These are phyloP conservation scores for Rusavskia elegans DNA, from an alignment of 495 filamentous ascomycete genomes.

Conservation along the genomic window DNA sequence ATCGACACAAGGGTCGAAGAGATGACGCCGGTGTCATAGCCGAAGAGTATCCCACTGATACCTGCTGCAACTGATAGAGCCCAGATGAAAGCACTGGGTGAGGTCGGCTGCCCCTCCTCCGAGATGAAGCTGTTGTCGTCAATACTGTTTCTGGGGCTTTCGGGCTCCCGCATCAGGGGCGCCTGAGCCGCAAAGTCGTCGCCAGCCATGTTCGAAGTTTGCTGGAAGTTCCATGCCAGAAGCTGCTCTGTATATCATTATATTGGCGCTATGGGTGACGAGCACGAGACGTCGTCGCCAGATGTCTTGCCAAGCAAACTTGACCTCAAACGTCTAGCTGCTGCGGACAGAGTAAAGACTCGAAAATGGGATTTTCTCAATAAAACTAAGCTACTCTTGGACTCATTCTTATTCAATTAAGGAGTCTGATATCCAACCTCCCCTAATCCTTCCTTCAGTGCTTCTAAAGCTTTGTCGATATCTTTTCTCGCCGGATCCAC, in stretches of 20 bases:
- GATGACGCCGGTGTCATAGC: conserved; percentile 83
- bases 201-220: conserved; percentile 3
- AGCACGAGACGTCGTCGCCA: not conserved
- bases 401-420: not conserved
- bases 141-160: not conserved
- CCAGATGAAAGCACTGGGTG: conserved; percentile 42
- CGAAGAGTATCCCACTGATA: conserved; percentile 75
- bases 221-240: not conserved
- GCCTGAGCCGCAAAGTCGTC: conserved; percentile 5
- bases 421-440: not conserved
- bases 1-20: conserved; percentile 76
- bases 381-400: no score
- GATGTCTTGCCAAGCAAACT: no score
- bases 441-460: conserved; percentile 41
- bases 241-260: not conserved
- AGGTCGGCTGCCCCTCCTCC: not conserved
- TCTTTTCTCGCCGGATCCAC: conserved; percentile 37
- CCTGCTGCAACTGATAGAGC: conserved; percentile 64
- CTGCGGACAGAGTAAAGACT: no score
- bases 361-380: no score
- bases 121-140: not conserved
- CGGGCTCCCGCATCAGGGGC: conserved; percentile 3
- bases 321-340: no score
- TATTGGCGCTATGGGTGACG: not conserved
- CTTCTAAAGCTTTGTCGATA: conserved; percentile 65